These are phyloP conservation scores for Cryptosporidium meleagridis DNA, from an alignment of 169 alveolate genomes.

Conservation along the genomic window DNA sequence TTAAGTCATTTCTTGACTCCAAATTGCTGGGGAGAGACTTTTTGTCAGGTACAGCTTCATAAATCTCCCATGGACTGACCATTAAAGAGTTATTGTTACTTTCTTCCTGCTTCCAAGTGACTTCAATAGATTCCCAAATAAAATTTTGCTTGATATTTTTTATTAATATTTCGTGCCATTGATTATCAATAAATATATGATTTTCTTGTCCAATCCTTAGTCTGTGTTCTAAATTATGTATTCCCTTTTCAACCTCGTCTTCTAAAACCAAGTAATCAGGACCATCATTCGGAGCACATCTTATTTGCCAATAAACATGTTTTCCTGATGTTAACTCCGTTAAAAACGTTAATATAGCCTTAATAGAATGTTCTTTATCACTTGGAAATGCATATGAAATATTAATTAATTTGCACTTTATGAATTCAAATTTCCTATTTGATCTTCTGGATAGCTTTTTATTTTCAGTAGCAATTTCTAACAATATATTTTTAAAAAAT, in stretches of 20 bases:
- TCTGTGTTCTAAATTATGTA: slow-evolving; percentile 18
- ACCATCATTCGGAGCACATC: slow-evolving; percentile 42
- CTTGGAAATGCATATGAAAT: slow-evolving; percentile 51
- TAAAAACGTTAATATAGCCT: slow-evolving; percentile 19
- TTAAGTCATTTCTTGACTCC: slow-evolving; percentile 20
- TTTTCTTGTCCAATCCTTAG: slow-evolving; percentile 28
- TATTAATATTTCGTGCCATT: slow-evolving; percentile 64
- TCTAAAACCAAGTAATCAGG: slow-evolving; percentile 68
- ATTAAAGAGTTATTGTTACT: background rate
- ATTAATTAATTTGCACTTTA: slow-evolving; percentile 61
- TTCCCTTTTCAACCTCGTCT: slow-evolving; percentile 42
- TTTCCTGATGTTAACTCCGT: background rate
- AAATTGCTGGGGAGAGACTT: background rate
- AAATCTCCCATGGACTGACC: slow-evolving; percentile 72
- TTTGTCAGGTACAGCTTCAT: slow-evolving; percentile 28
- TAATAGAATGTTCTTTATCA: slow-evolving; percentile 4
- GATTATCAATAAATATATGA: slow-evolving; percentile 8
- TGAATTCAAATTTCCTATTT: slow-evolving; percentile 23
- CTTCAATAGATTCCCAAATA: slow-evolving; percentile 56
- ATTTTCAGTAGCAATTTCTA: background rate
- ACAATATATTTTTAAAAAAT: slow-evolving; percentile 16
- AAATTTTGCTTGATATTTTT: slow-evolving; percentile 1
- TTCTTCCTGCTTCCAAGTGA: slow-evolving; percentile 33
- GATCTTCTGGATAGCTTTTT: background rate
- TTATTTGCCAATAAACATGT: slow-evolving; percentile 47